A percentile compares a stretch with the other conserved stretches of the same genome.
These are phyloP conservation scores for Eimeria tenella DNA, from an alignment of 169 alveolate species.

Conservation along the genomic window DNA sequence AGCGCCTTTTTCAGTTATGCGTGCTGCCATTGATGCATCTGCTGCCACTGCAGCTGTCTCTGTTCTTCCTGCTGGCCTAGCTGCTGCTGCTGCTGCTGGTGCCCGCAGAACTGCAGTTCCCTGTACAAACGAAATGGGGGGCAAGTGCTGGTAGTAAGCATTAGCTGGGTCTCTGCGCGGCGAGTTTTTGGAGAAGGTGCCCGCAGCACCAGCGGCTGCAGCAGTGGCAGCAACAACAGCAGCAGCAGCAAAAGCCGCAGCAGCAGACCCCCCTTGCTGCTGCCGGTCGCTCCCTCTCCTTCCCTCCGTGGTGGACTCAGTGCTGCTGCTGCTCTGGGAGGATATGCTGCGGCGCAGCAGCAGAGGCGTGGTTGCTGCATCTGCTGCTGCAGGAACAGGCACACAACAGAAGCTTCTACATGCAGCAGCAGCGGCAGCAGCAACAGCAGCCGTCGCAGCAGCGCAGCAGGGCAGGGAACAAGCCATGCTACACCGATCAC, in stretches of 20 bases:
- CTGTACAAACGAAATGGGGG: background rate
- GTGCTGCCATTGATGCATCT: no score
- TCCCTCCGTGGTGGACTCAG: background rate
- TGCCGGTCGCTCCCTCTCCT: background rate
- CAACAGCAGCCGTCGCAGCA: background rate
- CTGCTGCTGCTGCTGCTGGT: background rate
- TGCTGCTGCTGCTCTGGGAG: background rate
- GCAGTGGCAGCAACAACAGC: background rate
- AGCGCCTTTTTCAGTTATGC: no score
- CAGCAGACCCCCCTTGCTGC: background rate
- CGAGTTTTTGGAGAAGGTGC: background rate
- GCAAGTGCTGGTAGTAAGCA: background rate
- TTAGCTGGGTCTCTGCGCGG: background rate
- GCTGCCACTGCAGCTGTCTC: no score
- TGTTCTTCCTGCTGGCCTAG: background rate
- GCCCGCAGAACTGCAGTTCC: background rate
- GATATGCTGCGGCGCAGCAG: constrained; percentile 13
- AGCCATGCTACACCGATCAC: no score
- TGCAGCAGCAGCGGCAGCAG: background rate
- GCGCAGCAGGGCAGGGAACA: no score
- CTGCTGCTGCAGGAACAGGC: background rate
- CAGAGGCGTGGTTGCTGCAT: background rate
- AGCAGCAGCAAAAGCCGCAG: background rate
- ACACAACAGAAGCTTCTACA: background rate
- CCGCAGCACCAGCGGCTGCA: background rate